A percentile compares a stretch with the other conserved stretches of the same genome.
These are phyloP conservation scores for Casuarina cunninghamiana DNA, from an alignment of 306 rosid genomes.

Conservation along the genomic window DNA sequence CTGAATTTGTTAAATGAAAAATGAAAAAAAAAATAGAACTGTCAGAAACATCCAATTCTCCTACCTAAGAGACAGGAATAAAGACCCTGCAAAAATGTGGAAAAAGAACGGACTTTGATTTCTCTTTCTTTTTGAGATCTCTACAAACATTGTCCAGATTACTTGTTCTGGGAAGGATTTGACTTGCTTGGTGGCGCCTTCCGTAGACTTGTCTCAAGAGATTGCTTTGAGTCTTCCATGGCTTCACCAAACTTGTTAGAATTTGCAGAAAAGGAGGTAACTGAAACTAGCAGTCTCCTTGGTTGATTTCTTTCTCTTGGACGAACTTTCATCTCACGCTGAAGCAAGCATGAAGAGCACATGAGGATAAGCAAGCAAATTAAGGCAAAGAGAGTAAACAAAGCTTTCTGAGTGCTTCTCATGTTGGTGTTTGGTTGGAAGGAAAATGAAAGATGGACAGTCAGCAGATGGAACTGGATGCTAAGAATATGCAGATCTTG, in stretches of 20 bases:
- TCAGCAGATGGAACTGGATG: constrained; percentile 14
- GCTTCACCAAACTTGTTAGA: constrained; percentile 32
- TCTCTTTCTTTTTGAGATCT: constrained; percentile 39
- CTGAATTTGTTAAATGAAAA: constrained; percentile 1
- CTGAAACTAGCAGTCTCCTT: constrained; percentile 48
- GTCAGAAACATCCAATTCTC: constrained; percentile 33
- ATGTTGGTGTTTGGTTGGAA: constrained; percentile 38
- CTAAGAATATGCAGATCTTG: constrained; percentile 24
- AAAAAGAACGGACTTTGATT: constrained; percentile 29
- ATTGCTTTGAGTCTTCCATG: constrained; percentile 40
- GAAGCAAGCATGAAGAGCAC: constrained; percentile 36
- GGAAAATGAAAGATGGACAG: constrained; percentile 21
- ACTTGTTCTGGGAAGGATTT: constrained; percentile 70
- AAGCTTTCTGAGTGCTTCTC: constrained; percentile 46
- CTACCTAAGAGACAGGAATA: constrained; percentile 39
- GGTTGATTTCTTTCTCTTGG: constrained; percentile 27
- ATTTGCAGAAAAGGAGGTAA: constrained; percentile 34
- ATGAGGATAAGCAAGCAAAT: constrained; percentile 39
- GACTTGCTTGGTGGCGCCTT: constrained; percentile 62
- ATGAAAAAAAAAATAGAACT: background rate
- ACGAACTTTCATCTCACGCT: constrained; percentile 31
- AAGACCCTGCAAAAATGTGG: constrained; percentile 39
- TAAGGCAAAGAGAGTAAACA: constrained; percentile 37
- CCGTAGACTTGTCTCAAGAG: constrained; percentile 54
- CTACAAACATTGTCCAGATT: constrained; percentile 24